Conservation (phyloP, 345 rosid genomes). For the Turritis glabra region DNA sequence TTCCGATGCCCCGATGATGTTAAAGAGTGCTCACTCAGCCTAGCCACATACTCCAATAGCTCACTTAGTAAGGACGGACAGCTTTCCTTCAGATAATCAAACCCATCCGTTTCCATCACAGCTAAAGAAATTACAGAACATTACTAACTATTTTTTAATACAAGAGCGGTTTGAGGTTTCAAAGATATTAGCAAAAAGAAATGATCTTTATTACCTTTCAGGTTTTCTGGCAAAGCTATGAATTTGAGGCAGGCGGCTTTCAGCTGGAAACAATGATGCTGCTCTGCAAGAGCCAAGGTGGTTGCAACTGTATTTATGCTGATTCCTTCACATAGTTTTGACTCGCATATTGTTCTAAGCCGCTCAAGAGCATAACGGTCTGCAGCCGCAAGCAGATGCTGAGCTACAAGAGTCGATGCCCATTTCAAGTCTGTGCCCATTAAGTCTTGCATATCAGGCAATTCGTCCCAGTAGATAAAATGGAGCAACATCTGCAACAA, state of each 20-base stretch:
- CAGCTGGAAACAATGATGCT: constrained; percentile 71
- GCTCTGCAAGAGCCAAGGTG: constrained; percentile 79
- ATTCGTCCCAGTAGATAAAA: constrained; percentile 78
- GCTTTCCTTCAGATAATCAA: constrained; percentile 60
- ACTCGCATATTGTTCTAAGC: constrained; percentile 68
- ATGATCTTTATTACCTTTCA: constrained; percentile 48
- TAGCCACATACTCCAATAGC: constrained; percentile 59
- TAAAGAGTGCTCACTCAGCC: constrained; percentile 56
- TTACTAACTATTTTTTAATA: background rate
- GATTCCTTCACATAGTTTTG: constrained; percentile 69
- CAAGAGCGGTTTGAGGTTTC: constrained; percentile 1
- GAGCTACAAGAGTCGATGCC: constrained; percentile 70
- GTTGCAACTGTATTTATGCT: constrained; percentile 77
- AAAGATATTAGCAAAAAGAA: background rate
- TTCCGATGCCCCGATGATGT: constrained; percentile 48
- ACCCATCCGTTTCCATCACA: constrained; percentile 84
- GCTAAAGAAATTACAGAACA: constrained; percentile 40
- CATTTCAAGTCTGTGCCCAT: constrained; percentile 58
- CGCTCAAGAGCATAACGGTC: constrained; percentile 76
- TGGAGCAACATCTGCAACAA: constrained; percentile 65
- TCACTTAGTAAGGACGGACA: constrained; percentile 62
- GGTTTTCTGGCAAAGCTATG: constrained; percentile 55
- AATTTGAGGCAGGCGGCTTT: constrained; percentile 77
- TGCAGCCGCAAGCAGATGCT: constrained; percentile 85
- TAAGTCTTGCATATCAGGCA: constrained; percentile 73